Evolutionary conservation across 352 stramenopile genomes (phyloP), one percentile per base, ranked within the genome.

Genomic region (Pythium phragmitis): DNA sequence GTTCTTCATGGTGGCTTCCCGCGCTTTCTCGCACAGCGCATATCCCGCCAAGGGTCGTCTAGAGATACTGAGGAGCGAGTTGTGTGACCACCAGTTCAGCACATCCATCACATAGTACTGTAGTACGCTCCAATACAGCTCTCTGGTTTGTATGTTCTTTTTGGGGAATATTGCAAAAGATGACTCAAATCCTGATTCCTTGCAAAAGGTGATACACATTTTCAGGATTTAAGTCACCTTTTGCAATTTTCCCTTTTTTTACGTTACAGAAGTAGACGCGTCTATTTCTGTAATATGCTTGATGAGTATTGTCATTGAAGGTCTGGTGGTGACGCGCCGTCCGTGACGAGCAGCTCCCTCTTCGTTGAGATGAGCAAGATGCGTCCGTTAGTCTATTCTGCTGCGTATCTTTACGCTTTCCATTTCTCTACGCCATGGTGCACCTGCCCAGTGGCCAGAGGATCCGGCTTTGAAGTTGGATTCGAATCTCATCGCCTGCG

Each of bases 1-100:
- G 54, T 64, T 70, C 66, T 72, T 72, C 67, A 73, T 69, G 67
- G 67, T 69, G 67, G 67, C 60, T 73, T 73, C 37, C 43, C 59
- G 17, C 42, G 57, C 65, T 63, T 56, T 47, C 57, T 21, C 36
- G 59, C 48, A 36, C 14, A 39, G 33, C 57, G 47, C 65, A 72
- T 67, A 34, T 21, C 19, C 53, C 58, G 49, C 47, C 58, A 68
- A 67, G 41, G 58, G 60, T 59, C 65, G 46, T 46, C 39, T 6
- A n/a, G 39, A 46, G 16, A 17, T 46, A 46, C 17, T 46, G 39
- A 46, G 39, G 13, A 0, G 14, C 50, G 19, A 43, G 28, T 47
- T 26, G n/a, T n/a, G 11, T 61, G 48, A 60, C 56, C 50, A 61
- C 41, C 60, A 56, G 26, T 45, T 21, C 36, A 68, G 52, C 56